Base-by-base conservation (phyloP, 2,329 filamentous ascomycete species). In the Helotiales sp. region DNA sequence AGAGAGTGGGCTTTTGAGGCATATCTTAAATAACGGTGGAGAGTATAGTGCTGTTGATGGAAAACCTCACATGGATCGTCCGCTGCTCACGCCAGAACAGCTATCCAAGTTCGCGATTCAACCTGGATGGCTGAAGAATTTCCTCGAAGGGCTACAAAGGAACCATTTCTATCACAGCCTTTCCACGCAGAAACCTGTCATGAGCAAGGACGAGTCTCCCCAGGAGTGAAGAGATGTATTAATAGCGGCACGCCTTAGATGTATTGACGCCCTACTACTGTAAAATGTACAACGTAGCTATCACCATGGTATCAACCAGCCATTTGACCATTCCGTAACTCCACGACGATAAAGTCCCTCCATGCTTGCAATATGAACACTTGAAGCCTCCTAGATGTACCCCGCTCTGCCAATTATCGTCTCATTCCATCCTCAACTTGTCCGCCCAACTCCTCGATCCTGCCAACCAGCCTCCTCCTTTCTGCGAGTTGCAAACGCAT, bases 401-500 rank as follows among this genome's bases (percentile, higher is more conserved):
- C 6, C 27, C 15, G n/a, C n/a, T n/a, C n/a, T n/a, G n/a, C n/a
- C n/a, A 25, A 40, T 61, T 52, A 67, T 30, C 58, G 52, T 50
- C 60, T 67, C 66, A 69, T 63, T 13, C 61, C 62, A n/a, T 72
- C 69, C 8, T 72, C 70, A 25, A 81, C 74, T 6, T 72, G 71
- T 1, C 80, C 79, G n/a, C 80, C 80, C 57, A 77, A 71, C 54
- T 70, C 75, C 61, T 83, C 79, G 53, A 84, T 77, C 64, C 78
- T 75, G 30, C 72, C 73, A 38, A 82, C 74, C 47, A 83, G 68
- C 50, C 74, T 73, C 48, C 76, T 72, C 46, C 81, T 74, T 66
- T 83, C 81, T 58, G 77, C 74, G 13, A 83, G 64, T 59, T 82
- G 74, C 57, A 76, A 67, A 15, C 76, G 76, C 63, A 83, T 80